phyloP scores from a whole-genome alignment of 768 basidiomycete genomes.

The Tricholoma terreum region DNA sequence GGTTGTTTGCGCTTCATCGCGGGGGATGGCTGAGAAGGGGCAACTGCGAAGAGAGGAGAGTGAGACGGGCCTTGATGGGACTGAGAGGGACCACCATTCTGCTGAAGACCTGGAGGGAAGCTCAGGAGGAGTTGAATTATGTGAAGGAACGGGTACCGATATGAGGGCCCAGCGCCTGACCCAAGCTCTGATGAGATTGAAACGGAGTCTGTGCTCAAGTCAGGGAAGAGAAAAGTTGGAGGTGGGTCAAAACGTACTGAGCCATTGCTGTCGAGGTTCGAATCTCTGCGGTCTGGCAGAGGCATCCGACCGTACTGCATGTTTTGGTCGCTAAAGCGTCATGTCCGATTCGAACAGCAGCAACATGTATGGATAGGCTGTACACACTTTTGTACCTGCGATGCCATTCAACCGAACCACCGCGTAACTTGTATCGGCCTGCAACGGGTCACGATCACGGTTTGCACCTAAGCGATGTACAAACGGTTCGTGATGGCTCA shows the following conservation, averaged over 20 bases:
- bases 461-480: background rate
- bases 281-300: slow-evolving; percentile 49
- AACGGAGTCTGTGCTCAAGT: slow-evolving; percentile 43
- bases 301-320: slow-evolving; percentile 64
- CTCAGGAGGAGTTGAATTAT: slow-evolving; percentile 23
- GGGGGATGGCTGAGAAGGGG: slow-evolving; percentile 31
- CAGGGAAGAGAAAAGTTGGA: slow-evolving; percentile 22
- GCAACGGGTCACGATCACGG: slow-evolving; percentile 4
- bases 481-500: slow-evolving; percentile 28
- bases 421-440: slow-evolving; percentile 5
- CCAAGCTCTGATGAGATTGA: slow-evolving; percentile 56
- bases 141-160: slow-evolving; percentile 33
- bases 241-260: slow-evolving; percentile 44
- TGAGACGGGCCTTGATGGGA: slow-evolving; percentile 33
- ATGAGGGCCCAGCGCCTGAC: slow-evolving; percentile 58
- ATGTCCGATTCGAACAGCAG: slow-evolving; percentile 3
- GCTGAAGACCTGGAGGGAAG: slow-evolving; percentile 36
- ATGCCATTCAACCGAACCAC: slow-evolving; percentile 3
- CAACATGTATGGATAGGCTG: slow-evolving; percentile 11
- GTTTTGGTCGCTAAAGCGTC: slow-evolving; percentile 46
- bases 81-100: slow-evolving; percentile 27
- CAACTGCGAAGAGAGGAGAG: slow-evolving; percentile 38
- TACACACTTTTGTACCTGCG: slow-evolving; percentile 41
- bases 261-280: slow-evolving; percentile 54
- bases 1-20: slow-evolving; percentile 52